These are phyloP conservation scores for Zygoascus flipseniorum DNA, from an alignment of 805 yeast species.

Conservation along the genomic window DNA sequence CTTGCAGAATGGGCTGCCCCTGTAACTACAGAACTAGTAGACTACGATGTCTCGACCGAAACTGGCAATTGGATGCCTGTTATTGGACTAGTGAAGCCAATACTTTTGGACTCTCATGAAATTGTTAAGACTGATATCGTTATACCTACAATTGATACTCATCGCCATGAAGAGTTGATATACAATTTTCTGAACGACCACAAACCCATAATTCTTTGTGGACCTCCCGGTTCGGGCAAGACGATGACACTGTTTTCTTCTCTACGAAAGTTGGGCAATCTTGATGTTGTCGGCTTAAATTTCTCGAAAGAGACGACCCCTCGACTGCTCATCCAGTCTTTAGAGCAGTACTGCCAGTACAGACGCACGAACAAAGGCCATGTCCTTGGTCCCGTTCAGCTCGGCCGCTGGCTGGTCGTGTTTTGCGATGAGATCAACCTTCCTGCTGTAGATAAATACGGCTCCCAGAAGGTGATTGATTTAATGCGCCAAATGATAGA, in stretches of 20 bases:
- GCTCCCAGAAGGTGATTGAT: conserved; percentile 62
- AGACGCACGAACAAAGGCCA: conserved; percentile 43
- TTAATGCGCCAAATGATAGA: conserved; percentile 70
- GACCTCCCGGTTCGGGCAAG: conserved; percentile 97
- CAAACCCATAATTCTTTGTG: conserved; percentile 65
- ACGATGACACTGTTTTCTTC: conserved; percentile 81
- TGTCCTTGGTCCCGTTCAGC: conserved; percentile 46
- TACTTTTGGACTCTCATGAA: conserved; percentile 48
- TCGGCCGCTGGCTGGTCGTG: conserved; percentile 65
- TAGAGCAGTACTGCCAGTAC: conserved; percentile 69
- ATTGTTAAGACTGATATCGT: conserved; percentile 55
- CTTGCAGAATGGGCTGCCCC: conserved; percentile 18
- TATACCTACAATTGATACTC: conserved; percentile 73
- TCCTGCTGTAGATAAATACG: conserved; percentile 63
- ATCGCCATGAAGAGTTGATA: conserved; percentile 54
- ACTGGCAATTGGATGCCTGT: conserved; percentile 41
- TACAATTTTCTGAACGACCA: conserved; percentile 48
- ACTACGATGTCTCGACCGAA: conserved; percentile 38
- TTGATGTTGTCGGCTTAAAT: conserved; percentile 61
- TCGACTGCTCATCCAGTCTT: conserved; percentile 45
- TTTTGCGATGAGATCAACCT: conserved; percentile 91
- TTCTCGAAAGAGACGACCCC: conserved; percentile 78
- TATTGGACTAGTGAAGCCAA: conserved; percentile 32
- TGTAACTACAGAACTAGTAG: conserved; percentile 25
- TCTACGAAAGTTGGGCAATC: conserved; percentile 45